Conservation (phyloP, 169 alveolate species). For the Cryptosporidium bovis region DNA sequence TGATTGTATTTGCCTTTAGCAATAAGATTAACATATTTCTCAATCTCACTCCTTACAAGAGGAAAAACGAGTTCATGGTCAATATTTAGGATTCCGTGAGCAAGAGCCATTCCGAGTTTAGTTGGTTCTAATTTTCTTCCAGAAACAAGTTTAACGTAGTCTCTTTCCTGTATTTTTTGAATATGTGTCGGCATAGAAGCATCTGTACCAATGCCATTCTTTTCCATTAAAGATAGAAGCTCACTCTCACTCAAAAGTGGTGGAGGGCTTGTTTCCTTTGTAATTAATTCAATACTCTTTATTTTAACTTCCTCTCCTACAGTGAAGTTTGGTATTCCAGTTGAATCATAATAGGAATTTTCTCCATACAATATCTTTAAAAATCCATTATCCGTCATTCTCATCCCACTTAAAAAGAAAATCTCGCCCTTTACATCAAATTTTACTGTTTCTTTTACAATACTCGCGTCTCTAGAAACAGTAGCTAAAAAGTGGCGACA, state of each 20-base stretch:
- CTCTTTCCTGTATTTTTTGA: constrained; percentile 96
- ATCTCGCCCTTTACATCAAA: constrained; percentile 83
- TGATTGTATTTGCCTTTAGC: constrained; percentile 90
- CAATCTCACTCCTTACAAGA: constrained; percentile 92
- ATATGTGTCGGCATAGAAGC: constrained; percentile 99
- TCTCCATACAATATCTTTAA: constrained; percentile 81
- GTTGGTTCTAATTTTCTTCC: constrained; percentile 94
- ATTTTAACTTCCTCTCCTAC: not conserved
- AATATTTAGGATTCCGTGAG: constrained; percentile 90
- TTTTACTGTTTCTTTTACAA: constrained; percentile 80
- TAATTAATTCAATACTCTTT: constrained; percentile 46
- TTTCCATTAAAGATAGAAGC: constrained; percentile 94
- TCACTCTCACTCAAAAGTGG: constrained; percentile 95
- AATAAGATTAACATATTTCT: constrained; percentile 88
- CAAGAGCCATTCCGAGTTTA: constrained; percentile 91
- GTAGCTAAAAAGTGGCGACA: constrained; percentile 91
- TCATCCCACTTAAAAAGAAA: constrained; percentile 83
- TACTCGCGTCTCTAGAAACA: constrained; percentile 85
- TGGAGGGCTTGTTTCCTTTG: constrained; percentile 92
- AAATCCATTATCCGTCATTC: constrained; percentile 87
- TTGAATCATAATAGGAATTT: constrained; percentile 71
- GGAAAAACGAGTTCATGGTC: constrained; percentile 93
- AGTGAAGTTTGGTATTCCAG: constrained; percentile 74
- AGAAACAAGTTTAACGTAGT: constrained; percentile 90
- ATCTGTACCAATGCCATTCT: constrained; percentile 97